Base-by-base conservation (phyloP, 1,139 yeast genomes). In the Debaryomycetaceae sp. region DNA sequence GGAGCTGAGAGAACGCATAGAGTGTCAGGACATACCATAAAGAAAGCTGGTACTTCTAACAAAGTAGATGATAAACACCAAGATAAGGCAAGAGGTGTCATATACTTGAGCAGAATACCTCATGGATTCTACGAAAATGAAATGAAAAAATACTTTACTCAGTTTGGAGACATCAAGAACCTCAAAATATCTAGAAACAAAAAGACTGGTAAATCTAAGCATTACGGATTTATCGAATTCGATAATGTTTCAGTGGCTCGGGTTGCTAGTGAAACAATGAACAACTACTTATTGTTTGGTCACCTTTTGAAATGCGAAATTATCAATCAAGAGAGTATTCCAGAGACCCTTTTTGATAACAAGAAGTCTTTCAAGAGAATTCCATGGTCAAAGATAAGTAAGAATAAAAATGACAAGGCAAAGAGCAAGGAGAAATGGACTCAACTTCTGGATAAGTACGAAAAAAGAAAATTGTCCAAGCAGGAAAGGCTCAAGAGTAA, bases 221-320 rank as follows among this genome's bases (percentile, higher is more conserved):
- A 91, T 66, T 95, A 84, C 65, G 99, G 91, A 9, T 93, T 88
- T 64, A 72, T 93, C 44, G 97, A 91, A 67, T 93, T 93, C 59
- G 80, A 77, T 42, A 76, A 81, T 48, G 62, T 67, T 36, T 87
- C 83, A 41, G 95, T 87, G 48, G 98, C 98, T 42, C 78, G 81
- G 54, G 76, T 90, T 49, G 99, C 97, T 1, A 87, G 87, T 50
- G 98, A 93, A 56, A 83, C 98, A 42, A 93, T 93, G 99, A 85
- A 93, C 69, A 93, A 93, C 67, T 93, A 93, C 60, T 76, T 93
- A 53, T 67, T 93, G 45, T 85, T 87, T 68, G 96, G 96, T 9
- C 98, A 91, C 64, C 79, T 91, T 53, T 60, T 76, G 80, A 62
- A 85, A 80, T 73, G 95, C 80, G 57, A 78, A 74, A 60, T 71